Evolutionary conservation across 768 basidiomycete genomes (phyloP), one percentile per base, ranked within the genome.

Genomic region (Mycena olivaceomarginata): DNA sequence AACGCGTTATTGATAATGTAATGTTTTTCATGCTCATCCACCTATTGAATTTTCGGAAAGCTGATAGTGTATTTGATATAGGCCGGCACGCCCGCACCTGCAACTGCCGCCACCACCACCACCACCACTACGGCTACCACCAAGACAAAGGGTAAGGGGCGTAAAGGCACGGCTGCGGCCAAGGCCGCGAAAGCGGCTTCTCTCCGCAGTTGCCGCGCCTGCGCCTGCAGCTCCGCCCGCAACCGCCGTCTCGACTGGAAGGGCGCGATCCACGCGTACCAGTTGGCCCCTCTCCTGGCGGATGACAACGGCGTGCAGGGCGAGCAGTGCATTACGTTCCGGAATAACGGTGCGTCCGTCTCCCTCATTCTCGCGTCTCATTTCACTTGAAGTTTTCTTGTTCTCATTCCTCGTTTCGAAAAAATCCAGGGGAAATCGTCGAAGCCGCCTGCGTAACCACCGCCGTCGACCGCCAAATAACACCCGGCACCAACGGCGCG

Each of bases 341-440:
- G 69, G 59, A 70, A 70, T 22, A 48, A 62, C 37, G 69, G 59
- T 68, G 18, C 13, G 67, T 43, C 25, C 48, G 16, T 18, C 6
- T 12, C 48, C 48, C 12, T 13, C 43, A 45, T 45, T 45, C 43
- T 45, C 43, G 18, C 18, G 6, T 13, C 48, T 12, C 18, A 12
- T 18, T 12, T 16, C 13, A 51, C 18, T 51, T 6, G 5, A 51
- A 6, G 48, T 15, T 51, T 51, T 51, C 18, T 51, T 12, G 6
- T 51, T 11, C 53, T 8, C 25, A 25, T 25, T 25, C 25, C 25
- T 25, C 25, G 25, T 25, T 2, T 25, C 25, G 25, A 25, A 25
- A n/a, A 25, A 25, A 25, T 25, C 4, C n/a, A 68, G 67, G 67
- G 13, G 69, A 70, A 70, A 70, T 70, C 41, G 69, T 70, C 69